Base-by-base conservation (phyloP, 495 filamentous ascomycete species). In the Penicillium coffeae region DNA sequence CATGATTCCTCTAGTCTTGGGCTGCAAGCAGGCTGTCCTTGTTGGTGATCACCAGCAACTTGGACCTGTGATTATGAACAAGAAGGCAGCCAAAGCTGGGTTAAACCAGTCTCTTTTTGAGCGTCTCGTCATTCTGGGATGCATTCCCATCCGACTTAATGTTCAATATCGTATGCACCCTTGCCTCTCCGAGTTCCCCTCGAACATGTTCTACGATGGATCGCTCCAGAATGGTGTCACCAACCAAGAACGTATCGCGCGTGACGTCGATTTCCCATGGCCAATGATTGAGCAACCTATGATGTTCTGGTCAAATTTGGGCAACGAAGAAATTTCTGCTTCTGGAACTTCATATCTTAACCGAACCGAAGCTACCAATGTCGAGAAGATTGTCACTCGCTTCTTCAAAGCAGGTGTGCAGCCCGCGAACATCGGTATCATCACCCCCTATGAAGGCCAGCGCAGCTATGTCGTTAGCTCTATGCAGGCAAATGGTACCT, bases 271-370 rank as follows among this genome's bases (percentile, higher is more conserved):
- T 62, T 99, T 99, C 68, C 93, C 93, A 2, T 99, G 93, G 93
- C 93, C 93, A 10, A 90, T 95, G 35, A 80, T 75, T 40, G 94
- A 97, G 55, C 85, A 83, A 48, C 93, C 93, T 8, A 99, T 99
- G 93, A 97, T 97, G 93, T 99, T 99, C 74, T 99, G 93, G 93
- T 94, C 91, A 7, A 97, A 97, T 62, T 73, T 96, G 37, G 93
- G 93, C 44, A 95, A 93, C 48, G 93, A 99, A 63, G 93, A 99
- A 65, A 97, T 99, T 45, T 95, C 90, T 36, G 93, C 94, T 0
- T 96, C 90, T 8, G 94, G 93, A 58, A 99, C 94, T 1, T 96
- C 92, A 8, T 99, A 97, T 62, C 83, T 99, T 41, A 99, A 99
- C 65, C 87, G 93, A 38, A 97, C 94, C 2, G 93, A 99, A 63